Evolutionary conservation across 129 eudicot genomes (phyloP), one percentile per base, ranked within the genome.

Genomic region (Flaveria linearis): DNA sequence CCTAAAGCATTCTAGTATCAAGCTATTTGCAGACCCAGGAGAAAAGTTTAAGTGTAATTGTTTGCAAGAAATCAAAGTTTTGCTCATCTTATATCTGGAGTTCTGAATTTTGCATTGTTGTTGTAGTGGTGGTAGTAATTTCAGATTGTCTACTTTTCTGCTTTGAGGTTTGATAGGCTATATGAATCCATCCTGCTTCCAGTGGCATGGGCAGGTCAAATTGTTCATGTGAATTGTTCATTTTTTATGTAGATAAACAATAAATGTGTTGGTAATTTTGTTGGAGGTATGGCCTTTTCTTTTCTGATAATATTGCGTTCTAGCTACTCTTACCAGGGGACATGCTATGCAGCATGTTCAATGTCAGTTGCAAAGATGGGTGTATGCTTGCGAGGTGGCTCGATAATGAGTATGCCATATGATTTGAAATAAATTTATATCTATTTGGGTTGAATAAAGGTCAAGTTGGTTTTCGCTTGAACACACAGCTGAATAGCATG

Each of bases 121-220:
- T 28, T 63, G 64, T 49, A 75, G 63, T 64, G 20, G 22, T 63
- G 47, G 70, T 61, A 28, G 69, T 63, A 63, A 63, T 63, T 28
- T 16, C 46, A 28, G 12, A 6, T 30, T 13, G 61, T 75, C 39
- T 63, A 28, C 23, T 28, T 33, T 28, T 75, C 23, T 63, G 23
- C 72, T 47, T 63, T 26, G 50, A 28, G 58, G 18, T 30, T 72
- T 26, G 36, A 53, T 72, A 72, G 64, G 65, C 50, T 33, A 52
- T 41, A 22, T 72, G 65, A 75, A 75, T 65, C 22, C 46, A n/a
- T 75, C 49, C 30, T 75, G 62, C 28, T 75, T 47, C 65, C 9
- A 7, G 49, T 30, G 64, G 50, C 50, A 14, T 28, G 4, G 63
- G 79, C 13, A 20, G 62, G 51, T 23, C 58, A 46, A 43, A 43